Evolutionary conservation across 2,329 filamentous ascomycete genomes (phyloP).

Genomic region (Pestalotiopsis sp.): DNA sequence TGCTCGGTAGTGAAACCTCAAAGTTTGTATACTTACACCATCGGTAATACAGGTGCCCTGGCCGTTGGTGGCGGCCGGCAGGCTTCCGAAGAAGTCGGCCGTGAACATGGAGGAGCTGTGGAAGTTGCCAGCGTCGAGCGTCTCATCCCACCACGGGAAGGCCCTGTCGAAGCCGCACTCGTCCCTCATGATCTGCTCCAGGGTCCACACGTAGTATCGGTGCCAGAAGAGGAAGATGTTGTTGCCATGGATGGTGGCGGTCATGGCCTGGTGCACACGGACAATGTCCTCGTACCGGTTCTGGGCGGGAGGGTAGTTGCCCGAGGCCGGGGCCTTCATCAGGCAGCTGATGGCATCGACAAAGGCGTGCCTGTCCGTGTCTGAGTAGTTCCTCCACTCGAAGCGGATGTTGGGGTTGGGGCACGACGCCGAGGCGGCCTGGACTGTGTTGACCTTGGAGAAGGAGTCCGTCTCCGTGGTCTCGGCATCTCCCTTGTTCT

Average conservation of each 20-base stretch:
- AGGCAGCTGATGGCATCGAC: slow-evolving; percentile 32
- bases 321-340: slow-evolving; percentile 27
- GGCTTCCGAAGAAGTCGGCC: slow-evolving; percentile 30
- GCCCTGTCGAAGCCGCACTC: slow-evolving; percentile 33
- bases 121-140: slow-evolving; percentile 34
- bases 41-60: slow-evolving; percentile 28
- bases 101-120: slow-evolving; percentile 31
- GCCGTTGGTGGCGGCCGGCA: slow-evolving; percentile 25
- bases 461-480: neutral
- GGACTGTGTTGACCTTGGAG: neutral
- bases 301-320: slow-evolving; percentile 24
- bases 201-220: slow-evolving; percentile 33
- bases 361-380: slow-evolving; percentile 30
- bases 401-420: slow-evolving; percentile 29
- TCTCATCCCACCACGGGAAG: slow-evolving; percentile 38
- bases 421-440: slow-evolving; percentile 11
- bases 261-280: slow-evolving; percentile 33
- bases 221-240: slow-evolving; percentile 36
- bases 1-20: no score
- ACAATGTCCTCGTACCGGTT: slow-evolving; percentile 37
- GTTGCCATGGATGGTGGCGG: slow-evolving; percentile 33
- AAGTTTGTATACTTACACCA: slow-evolving; percentile 23
- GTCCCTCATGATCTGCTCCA: slow-evolving; percentile 32
- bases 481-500: neutral
- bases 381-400: slow-evolving; percentile 34